Evolutionary conservation across 2,329 filamentous ascomycete species (phyloP).

Genomic region (Hypomyces perniciosus): DNA sequence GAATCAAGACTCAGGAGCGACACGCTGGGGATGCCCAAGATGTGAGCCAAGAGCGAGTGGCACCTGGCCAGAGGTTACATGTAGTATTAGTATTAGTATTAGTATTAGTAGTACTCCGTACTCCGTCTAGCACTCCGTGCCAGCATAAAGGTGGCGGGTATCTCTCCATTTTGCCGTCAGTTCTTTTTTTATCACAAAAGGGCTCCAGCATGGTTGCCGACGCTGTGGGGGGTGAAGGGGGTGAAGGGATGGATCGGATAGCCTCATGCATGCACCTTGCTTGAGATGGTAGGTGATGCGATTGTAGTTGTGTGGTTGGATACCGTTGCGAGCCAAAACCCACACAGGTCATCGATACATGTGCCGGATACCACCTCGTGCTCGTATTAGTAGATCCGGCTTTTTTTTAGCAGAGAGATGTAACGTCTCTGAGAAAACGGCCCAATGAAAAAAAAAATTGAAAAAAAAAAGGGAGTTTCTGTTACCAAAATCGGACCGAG

Average conservation of each 20-base stretch:
- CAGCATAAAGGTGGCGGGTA: too few species aligned
- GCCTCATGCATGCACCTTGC: background rate
- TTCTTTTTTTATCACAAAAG: too few species aligned
- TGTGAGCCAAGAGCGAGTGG: background rate
- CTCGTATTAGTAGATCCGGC: background rate
- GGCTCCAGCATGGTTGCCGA: too few species aligned
- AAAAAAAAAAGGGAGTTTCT: background rate
- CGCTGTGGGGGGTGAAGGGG: background rate
- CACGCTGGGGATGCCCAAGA: background rate
- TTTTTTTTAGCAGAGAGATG: background rate
- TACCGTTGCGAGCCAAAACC: background rate
- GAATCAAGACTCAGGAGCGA: conserved; percentile 6
- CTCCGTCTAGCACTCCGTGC: too few species aligned
- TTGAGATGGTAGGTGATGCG: conserved; percentile 7
- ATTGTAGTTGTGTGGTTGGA: background rate
- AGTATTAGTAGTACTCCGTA: too few species aligned
- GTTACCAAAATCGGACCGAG: too few species aligned
- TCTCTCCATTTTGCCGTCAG: too few species aligned
- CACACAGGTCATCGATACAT: conserved; percentile 4
- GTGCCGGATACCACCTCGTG: conserved; percentile 9
- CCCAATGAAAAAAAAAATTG: background rate
- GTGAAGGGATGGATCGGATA: background rate
- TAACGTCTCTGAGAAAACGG: conserved; percentile 3
- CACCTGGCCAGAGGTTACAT: background rate
- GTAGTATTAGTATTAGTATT: too few species aligned